Conservation (phyloP, 331 rosid genomes). For the Pyrus hybrid region DNA sequence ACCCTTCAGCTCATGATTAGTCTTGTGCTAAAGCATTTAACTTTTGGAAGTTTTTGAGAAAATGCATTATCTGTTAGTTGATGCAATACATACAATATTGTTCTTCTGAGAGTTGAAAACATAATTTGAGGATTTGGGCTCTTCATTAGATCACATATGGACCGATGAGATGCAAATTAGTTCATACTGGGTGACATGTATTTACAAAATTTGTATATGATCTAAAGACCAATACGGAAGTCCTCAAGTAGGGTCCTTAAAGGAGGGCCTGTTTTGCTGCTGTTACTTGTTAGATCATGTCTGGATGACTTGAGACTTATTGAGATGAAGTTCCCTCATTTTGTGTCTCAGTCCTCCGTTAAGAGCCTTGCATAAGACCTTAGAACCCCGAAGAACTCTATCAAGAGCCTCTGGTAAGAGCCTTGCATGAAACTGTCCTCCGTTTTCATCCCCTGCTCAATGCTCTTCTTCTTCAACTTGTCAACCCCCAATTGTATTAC, state of each 20-base stretch:
- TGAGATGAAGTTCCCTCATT: not conserved
- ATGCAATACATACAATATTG: not conserved
- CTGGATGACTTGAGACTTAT: not conserved
- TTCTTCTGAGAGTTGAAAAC: not conserved
- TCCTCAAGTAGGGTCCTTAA: not conserved
- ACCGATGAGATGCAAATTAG: not conserved
- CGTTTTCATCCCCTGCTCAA: not conserved
- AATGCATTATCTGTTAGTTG: not conserved
- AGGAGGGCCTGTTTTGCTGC: not conserved
- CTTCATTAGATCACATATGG: not conserved
- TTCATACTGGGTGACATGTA: not conserved
- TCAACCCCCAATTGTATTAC: not conserved
- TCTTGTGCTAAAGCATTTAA: not conserved
- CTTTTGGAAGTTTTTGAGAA: not conserved
- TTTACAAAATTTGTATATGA: not conserved
- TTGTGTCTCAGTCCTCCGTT: not conserved
- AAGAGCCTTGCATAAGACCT: no score
- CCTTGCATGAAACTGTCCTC: not conserved
- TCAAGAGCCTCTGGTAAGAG: not conserved
- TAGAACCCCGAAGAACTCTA: no score
- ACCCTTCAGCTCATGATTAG: conserved; percentile 8
- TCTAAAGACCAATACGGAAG: not conserved
- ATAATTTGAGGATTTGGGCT: not conserved
- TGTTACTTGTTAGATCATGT: not conserved
- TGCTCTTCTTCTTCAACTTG: not conserved